Evolutionary conservation across 306 rosid genomes (phyloP).

Genomic region (Oemleria cerasiformis): DNA sequence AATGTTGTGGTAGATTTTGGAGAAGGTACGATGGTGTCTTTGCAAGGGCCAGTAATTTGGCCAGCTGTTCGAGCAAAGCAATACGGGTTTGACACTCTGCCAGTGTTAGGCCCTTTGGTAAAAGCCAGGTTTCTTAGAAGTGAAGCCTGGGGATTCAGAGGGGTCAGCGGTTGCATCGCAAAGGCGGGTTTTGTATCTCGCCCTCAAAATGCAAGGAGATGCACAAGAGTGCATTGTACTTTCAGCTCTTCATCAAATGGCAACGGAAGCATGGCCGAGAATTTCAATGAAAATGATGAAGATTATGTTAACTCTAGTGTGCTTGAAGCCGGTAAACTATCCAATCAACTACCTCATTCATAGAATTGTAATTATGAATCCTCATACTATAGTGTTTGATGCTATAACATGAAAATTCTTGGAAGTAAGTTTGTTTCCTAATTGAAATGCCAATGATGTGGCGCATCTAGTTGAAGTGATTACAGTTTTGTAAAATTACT

Average conservation of each 20-base stretch:
- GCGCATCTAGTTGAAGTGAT: neutral
- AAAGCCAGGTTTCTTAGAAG: conserved; percentile 48
- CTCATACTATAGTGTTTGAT: neutral
- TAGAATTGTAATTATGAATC: neutral
- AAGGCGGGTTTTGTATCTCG: conserved; percentile 40
- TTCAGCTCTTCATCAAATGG: conserved; percentile 71
- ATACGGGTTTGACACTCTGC: conserved; percentile 49
- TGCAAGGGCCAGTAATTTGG: conserved; percentile 85
- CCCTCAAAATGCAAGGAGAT: conserved; percentile 35
- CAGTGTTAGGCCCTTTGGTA: conserved; percentile 47
- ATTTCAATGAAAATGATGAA: conserved; percentile 79
- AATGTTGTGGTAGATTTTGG: conserved; percentile 27
- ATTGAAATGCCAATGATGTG: neutral
- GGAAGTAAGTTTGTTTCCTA: neutral
- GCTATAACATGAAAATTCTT: neutral
- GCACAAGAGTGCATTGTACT: conserved; percentile 55
- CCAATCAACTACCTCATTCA: conserved; percentile 1
- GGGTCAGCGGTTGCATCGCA: conserved; percentile 35
- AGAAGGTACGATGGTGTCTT: conserved; percentile 57
- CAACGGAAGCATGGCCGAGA: conserved; percentile 78
- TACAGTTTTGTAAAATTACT: neutral
- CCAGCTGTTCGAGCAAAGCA: conserved; percentile 68
- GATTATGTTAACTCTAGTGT: conserved; percentile 86
- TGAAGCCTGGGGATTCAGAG: conserved; percentile 61
- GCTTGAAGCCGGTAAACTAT: conserved; percentile 85